Conservation (phyloP, 2,329 filamentous ascomycete species). For the Sarocladiaceae sp. region DNA sequence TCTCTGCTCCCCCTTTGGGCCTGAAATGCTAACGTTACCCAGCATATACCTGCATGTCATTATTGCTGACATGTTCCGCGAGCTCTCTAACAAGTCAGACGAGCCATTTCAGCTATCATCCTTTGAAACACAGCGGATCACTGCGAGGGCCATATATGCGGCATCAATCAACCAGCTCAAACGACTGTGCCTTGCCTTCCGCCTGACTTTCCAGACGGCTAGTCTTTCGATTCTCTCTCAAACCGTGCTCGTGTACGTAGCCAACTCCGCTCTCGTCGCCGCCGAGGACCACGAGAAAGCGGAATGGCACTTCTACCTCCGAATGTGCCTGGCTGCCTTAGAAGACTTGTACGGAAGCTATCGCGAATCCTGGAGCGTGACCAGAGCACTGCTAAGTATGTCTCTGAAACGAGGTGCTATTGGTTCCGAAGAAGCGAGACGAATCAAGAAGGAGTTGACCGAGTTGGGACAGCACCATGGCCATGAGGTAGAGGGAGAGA, state of each 20-base stretch:
- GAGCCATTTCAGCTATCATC: not conserved
- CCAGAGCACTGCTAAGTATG: not conserved
- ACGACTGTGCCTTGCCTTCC: not conserved
- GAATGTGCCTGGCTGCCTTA: not conserved
- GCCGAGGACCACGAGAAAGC: not conserved
- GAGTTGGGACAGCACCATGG: not conserved
- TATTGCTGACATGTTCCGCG: not conserved
- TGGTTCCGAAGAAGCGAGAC: not conserved
- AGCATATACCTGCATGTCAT: not conserved
- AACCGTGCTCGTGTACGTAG: not conserved
- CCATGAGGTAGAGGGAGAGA: not conserved
- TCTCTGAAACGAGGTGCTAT: not conserved
- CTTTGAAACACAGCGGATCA: not conserved
- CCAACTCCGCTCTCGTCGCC: not conserved
- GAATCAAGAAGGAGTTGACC: not conserved
- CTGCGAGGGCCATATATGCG: not conserved
- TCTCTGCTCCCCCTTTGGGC: no score
- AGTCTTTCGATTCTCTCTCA: not conserved
- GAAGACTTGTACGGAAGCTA: not conserved
- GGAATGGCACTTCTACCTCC: not conserved
- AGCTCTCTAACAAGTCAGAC: not conserved
- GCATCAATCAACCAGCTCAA: slow-evolving; percentile 3
- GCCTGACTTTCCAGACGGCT: not conserved
- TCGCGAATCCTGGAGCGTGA: not conserved
- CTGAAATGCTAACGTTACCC: no score